phyloP scores from a whole-genome alignment of 2,329 filamentous ascomycete species.

The Scolecobasidium constrictum region DNA sequence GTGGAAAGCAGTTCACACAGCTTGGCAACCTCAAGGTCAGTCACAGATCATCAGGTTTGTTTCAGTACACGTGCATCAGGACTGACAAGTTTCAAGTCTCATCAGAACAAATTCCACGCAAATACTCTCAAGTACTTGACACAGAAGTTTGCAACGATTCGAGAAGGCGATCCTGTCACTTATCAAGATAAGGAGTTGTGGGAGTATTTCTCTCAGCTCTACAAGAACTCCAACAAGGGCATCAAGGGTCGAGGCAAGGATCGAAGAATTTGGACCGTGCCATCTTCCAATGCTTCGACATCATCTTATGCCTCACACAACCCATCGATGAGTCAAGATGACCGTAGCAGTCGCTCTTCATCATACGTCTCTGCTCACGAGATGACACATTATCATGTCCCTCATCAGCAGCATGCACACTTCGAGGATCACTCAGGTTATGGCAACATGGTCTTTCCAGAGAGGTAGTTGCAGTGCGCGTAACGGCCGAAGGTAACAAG shows the following conservation, averaged over 20 bases:
- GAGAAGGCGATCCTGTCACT: conserved; percentile 51
- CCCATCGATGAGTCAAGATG: conserved; percentile 1
- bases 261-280: conserved; percentile 45
- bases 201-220: conserved; percentile 76
- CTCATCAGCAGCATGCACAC: conserved; percentile 2
- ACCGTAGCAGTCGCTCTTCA: conserved; percentile 8
- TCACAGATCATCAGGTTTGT: not conserved
- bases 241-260: conserved; percentile 94
- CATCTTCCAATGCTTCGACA: conserved; percentile 6
- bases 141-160: conserved; percentile 54
- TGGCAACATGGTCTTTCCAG: conserved; percentile 11
- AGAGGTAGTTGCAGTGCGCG: conserved; percentile 1
- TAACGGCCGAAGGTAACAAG: not conserved
- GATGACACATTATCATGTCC: conserved; percentile 7
- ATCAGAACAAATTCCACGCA: conserved; percentile 89
- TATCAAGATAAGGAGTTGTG: conserved; percentile 66
- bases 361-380: conserved; percentile 6
- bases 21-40: conserved; percentile 81
- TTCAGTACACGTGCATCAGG: not conserved
- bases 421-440: conserved; percentile 9
- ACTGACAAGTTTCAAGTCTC: conserved; percentile 47
- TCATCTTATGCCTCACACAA: conserved; percentile 5
- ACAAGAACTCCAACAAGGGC: conserved; percentile 97
- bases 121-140: conserved; percentile 61
- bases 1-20: conserved; percentile 80